Percentiles rank a stretch among this genome's conserved stretches.
phyloP scores from a whole-genome alignment of 2,329 filamentous ascomycete genomes.

The Phyllosticta citribraziliensis region DNA sequence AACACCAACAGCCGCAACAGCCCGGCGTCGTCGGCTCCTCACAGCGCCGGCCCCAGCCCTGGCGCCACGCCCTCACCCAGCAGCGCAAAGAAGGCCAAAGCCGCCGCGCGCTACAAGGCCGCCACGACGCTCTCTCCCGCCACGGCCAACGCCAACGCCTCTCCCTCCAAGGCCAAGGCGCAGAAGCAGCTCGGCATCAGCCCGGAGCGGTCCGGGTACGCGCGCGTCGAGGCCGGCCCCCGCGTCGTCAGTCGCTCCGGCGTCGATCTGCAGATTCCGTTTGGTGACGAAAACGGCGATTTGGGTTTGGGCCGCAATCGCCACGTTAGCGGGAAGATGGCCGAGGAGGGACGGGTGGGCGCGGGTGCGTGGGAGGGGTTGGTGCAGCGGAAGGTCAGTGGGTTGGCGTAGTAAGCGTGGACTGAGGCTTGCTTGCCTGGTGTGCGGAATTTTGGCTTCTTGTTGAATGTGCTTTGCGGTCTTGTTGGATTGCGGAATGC shows the following conservation, averaged over 20 bases:
- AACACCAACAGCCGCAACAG: slow-evolving; percentile 15
- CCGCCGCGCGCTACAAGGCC: slow-evolving; percentile 13
- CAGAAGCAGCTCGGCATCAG: slow-evolving; percentile 17
- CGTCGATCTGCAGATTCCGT: slow-evolving; percentile 35
- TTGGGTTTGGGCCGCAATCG: slow-evolving; percentile 28
- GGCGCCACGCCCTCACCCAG: slow-evolving; percentile 19
- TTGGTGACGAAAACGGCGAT: slow-evolving; percentile 28
- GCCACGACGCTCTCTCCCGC: slow-evolving; percentile 13
- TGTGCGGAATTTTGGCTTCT: too few species aligned
- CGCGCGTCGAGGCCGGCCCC: slow-evolving; percentile 24
- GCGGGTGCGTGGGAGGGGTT: slow-evolving; percentile 19
- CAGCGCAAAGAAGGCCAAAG: slow-evolving; percentile 18
- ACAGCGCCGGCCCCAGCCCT: slow-evolving; percentile 17
- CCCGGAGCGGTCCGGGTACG: slow-evolving; percentile 21
- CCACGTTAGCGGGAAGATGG: slow-evolving; percentile 63
- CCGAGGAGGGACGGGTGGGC: slow-evolving; percentile 55
- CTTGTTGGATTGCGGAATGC: too few species aligned
- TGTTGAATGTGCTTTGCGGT: too few species aligned
- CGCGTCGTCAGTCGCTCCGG: slow-evolving; percentile 39
- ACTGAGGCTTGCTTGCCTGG: too few species aligned
- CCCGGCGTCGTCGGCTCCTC: slow-evolving; percentile 17
- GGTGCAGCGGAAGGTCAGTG: slow-evolving; percentile 33
- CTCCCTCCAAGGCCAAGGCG: background rate
- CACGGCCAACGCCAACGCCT: slow-evolving; percentile 20
- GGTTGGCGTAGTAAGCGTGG: slow-evolving; percentile 14